A percentile compares a stretch with the other conserved stretches of the same genome.
Evolutionary conservation across 805 yeast genomes (phyloP).

Genomic region (Candida pseudofarinosa): DNA sequence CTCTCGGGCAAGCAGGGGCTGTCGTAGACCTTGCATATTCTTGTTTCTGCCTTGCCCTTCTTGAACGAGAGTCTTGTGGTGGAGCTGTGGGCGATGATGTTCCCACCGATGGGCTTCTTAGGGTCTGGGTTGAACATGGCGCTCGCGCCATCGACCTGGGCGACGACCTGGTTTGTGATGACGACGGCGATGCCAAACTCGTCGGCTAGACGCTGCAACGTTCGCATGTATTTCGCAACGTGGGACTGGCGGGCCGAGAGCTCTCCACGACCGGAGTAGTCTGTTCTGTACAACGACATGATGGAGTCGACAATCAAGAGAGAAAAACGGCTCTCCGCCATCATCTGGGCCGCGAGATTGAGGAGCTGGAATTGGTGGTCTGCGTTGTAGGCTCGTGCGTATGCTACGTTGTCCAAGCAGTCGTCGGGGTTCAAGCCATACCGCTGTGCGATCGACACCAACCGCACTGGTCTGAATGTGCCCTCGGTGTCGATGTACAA

Average conservation of each 20-base stretch:
- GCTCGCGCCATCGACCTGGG: conserved; percentile 92
- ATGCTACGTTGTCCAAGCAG: conserved; percentile 94
- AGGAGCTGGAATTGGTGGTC: conserved; percentile 89
- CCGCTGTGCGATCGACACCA: conserved; percentile 85
- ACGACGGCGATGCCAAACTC: conserved; percentile 97
- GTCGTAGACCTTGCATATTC: conserved; percentile 92
- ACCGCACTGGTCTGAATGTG: conserved; percentile 88
- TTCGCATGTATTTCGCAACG: conserved; percentile 89
- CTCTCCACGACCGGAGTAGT: conserved; percentile 93
- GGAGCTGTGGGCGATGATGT: conserved; percentile 94
- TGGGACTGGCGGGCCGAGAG: conserved; percentile 91
- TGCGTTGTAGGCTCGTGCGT: conserved; percentile 95
- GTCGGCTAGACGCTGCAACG: conserved; percentile 89
- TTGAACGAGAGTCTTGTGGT: conserved; percentile 88
- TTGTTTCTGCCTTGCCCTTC: conserved; percentile 87
- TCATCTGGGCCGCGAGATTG: conserved; percentile 90
- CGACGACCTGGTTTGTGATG: conserved; percentile 90
- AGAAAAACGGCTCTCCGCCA: conserved; percentile 91
- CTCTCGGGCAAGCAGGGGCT: conserved; percentile 96
- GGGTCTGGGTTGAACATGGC: conserved; percentile 89
- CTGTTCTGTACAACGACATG: conserved; percentile 95
- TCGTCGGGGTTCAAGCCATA: conserved; percentile 90
- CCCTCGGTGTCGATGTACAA: conserved; percentile 96
- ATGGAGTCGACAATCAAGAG: conserved; percentile 92
- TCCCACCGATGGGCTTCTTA: conserved; percentile 97